Evolutionary conservation across 2,329 filamentous ascomycete species (phyloP), one percentile per base, ranked within the genome.

Genomic region (Cordyceps pruinosa): DNA sequence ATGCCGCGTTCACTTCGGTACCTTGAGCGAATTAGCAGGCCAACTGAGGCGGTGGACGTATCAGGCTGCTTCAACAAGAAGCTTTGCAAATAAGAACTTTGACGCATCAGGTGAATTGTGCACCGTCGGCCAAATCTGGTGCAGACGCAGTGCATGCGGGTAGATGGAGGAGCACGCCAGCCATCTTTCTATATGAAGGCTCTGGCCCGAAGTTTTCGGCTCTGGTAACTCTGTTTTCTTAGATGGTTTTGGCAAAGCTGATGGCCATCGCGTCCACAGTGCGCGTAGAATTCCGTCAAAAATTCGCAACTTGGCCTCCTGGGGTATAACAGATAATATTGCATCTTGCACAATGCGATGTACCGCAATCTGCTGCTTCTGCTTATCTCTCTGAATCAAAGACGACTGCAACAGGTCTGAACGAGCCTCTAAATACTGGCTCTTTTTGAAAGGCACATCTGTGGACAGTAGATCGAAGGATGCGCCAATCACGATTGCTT

Each of bases 1-100:
- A n/a, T n/a, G n/a, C 57, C 57, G 21, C 57, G 52, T 34, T 59
- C 57, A 23, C 56, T 59, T 47, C 54, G 51, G 26, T 59, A 59
- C 57, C 57, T 59, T 44, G 15, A 13, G 12, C n/a, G 1, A 19
- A 21, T 56, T 41, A 50, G 44, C 9, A 46, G n/a, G 8, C 7
- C 34, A 37, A 30, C 7, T 25, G 19, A 42, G 9, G 23, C 28
- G 23, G 30, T 35, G 2, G 4, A 30, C 50, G 13, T 53, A 53
- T 39, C 50, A 53, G 4, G 50, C 50, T 12, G 50, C 50, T 17
- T 53, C 50, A 15, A 12, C 12, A 8, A 53, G 26, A 21, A 53
- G 50, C 23, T 53, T 42, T 10, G 50, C 50, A 35, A 53, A 53
- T 15, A 53, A n/a, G 12, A 47, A 2, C 15, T 8, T 25, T 23